These are phyloP conservation scores for Paralagenidium karlingii DNA, from an alignment of 352 stramenopile species.

Conservation along the genomic window DNA sequence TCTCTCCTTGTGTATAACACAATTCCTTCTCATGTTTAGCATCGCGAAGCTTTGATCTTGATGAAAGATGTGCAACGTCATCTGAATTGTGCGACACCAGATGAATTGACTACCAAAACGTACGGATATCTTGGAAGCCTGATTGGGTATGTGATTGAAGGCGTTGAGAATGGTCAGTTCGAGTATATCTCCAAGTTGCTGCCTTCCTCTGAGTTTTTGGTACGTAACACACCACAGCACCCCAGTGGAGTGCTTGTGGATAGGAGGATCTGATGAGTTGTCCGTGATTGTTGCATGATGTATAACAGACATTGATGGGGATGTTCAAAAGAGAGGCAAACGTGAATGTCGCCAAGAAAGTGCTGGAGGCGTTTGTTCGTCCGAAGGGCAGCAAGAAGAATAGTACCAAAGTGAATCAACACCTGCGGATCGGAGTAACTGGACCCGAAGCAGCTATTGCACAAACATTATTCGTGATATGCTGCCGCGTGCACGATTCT, in stretches of 20 bases:
- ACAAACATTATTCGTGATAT: conserved; percentile 80
- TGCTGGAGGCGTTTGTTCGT: conserved; percentile 64
- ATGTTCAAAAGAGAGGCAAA: conserved; percentile 80
- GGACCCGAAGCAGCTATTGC: conserved; percentile 64
- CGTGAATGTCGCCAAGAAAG: conserved; percentile 70
- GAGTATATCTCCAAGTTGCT: conserved; percentile 70
- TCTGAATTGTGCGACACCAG: conserved; percentile 39
- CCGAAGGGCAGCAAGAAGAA: conserved; percentile 3
- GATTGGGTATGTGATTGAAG: conserved; percentile 69
- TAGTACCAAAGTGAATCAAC: conserved; percentile 2
- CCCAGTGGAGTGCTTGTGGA: not conserved
- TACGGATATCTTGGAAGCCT: conserved; percentile 58
- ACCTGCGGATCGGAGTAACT: conserved; percentile 45
- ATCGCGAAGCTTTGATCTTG: conserved; percentile 72
- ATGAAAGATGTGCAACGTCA: conserved; percentile 79
- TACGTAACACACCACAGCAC: conserved; percentile 5
- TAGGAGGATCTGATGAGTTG: not conserved
- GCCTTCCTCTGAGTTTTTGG: conserved; percentile 57
- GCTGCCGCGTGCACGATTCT: conserved; percentile 68
- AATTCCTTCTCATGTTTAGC: conserved; percentile 11
- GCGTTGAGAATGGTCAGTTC: conserved; percentile 36
- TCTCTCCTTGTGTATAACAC: not conserved
- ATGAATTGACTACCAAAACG: conserved; percentile 40
- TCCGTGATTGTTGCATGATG: not conserved
- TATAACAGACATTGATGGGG: conserved; percentile 47